These are phyloP conservation scores for Hericium alpestre DNA, from an alignment of 768 basidiomycete species.

Conservation along the genomic window DNA sequence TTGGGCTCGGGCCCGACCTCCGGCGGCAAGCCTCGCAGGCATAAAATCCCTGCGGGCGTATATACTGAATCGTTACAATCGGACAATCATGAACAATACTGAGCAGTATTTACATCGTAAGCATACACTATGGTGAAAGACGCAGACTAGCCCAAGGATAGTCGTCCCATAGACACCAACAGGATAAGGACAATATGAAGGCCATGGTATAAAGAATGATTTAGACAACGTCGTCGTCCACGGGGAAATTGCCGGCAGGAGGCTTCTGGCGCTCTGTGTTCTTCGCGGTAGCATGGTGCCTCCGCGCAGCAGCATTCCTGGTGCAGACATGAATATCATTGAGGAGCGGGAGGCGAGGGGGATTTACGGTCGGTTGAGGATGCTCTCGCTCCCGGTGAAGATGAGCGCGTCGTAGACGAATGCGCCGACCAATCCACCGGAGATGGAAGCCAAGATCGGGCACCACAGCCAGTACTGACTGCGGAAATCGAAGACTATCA, in stretches of 20 bases:
- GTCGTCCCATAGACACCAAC: no score
- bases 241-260: background rate
- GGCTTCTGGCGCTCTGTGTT: background rate
- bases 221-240: background rate
- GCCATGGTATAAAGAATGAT: no score
- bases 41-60: no score
- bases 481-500: slow-evolving; percentile 27
- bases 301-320: background rate
- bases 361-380: no score
- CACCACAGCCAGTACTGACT: slow-evolving; percentile 73
- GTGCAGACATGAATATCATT: background rate
- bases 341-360: background rate
- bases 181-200: no score
- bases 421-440: slow-evolving; percentile 44
- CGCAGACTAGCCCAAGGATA: no score
- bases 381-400: slow-evolving; percentile 18
- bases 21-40: no score
- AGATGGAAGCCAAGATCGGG: slow-evolving; percentile 46
- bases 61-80: no score
- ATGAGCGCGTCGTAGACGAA: slow-evolving; percentile 49
- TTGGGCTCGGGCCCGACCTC: no score
- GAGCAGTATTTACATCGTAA: no score
- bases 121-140: no score
- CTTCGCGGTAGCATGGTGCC: background rate
- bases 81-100: no score